A percentile compares a stretch with the other conserved stretches of the same genome.
Conservation (phyloP, 148 eudicot species). For the Chenopodium berlandieri region DNA sequence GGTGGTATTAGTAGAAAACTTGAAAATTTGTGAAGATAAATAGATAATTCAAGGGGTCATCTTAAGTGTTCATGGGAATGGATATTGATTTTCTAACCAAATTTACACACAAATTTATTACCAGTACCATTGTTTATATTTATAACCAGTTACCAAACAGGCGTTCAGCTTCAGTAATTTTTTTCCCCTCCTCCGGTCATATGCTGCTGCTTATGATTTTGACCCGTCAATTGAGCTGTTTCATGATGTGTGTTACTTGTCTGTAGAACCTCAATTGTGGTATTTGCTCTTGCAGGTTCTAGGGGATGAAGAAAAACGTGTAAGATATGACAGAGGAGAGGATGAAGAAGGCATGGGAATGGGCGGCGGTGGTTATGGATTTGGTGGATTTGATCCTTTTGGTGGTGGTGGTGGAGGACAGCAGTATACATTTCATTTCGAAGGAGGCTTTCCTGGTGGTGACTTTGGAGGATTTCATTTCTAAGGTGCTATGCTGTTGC, state of each 20-base stretch:
- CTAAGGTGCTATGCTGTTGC: constrained; percentile 17
- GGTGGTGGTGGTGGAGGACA: constrained; percentile 86
- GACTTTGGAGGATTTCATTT: constrained; percentile 73
- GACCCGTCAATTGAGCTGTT: background rate
- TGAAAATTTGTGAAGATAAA: too few relatives aligned
- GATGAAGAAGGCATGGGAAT: constrained; percentile 82
- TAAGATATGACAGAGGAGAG: constrained; percentile 84
- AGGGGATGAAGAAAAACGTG: constrained; percentile 87
- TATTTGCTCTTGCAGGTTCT: constrained; percentile 50
- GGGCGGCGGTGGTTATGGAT: constrained; percentile 72
- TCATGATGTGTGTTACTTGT: background rate
- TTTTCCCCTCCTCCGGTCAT: background rate
- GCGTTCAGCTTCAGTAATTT: background rate
- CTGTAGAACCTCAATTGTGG: constrained; percentile 4
- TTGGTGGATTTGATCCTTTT: constrained; percentile 86
- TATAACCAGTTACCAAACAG: background rate
- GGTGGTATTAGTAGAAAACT: too few relatives aligned
- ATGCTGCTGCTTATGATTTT: background rate
- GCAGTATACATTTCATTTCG: constrained; percentile 88
- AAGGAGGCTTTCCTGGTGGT: constrained; percentile 90
- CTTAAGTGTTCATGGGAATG: too few relatives aligned
- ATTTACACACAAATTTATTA: too few relatives aligned
- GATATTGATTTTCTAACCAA: too few relatives aligned
- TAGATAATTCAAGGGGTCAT: too few relatives aligned
- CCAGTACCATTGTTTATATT: too few relatives aligned